phyloP scores from a whole-genome alignment of 805 yeast genomes.

The Henningerozyma blattae region DNA sequence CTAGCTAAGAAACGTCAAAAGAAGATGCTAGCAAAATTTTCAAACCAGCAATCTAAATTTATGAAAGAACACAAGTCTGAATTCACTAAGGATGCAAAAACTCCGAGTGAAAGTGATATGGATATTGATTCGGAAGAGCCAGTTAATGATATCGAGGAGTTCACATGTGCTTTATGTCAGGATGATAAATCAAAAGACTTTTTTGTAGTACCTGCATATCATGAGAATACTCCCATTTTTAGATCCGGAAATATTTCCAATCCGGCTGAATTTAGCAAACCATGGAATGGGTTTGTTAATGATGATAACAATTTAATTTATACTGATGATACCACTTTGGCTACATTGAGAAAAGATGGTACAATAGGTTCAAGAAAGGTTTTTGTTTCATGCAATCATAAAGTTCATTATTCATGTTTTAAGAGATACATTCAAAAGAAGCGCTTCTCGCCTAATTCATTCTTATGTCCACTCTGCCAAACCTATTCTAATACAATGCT shows the following conservation, averaged over 20 bases:
- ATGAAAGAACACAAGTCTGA: constrained; percentile 38
- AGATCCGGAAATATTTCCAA: constrained; percentile 28
- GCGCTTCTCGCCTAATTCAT: constrained; percentile 46
- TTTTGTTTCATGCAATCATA: constrained; percentile 84
- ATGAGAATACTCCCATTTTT: constrained; percentile 34
- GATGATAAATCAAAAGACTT: constrained; percentile 36
- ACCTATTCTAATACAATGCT: constrained; percentile 36
- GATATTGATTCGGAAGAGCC: too few species aligned
- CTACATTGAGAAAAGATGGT: constrained; percentile 8
- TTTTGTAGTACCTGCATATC: constrained; percentile 48
- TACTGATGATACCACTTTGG: constrained; percentile 10
- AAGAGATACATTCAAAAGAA: constrained; percentile 52
- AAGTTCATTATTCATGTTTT: constrained; percentile 78
- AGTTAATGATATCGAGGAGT: constrained; percentile 8
- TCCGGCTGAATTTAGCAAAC: constrained; percentile 18
- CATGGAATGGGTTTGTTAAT: constrained; percentile 21
- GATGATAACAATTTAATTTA: constrained; percentile 14
- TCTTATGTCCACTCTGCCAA: constrained; percentile 90
- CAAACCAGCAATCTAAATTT: constrained; percentile 65
- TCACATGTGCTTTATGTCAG: constrained; percentile 50
- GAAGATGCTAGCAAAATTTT: constrained; percentile 49
- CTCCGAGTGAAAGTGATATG: background rate
- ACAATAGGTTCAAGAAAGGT: constrained; percentile 21
- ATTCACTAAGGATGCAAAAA: constrained; percentile 7
- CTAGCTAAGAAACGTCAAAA: constrained; percentile 52